Percentiles rank a stretch among this genome's conserved stretches.
These are phyloP conservation scores for Hypoxylon sp. DNA, from an alignment of 2,329 filamentous ascomycete genomes.

Conservation along the genomic window DNA sequence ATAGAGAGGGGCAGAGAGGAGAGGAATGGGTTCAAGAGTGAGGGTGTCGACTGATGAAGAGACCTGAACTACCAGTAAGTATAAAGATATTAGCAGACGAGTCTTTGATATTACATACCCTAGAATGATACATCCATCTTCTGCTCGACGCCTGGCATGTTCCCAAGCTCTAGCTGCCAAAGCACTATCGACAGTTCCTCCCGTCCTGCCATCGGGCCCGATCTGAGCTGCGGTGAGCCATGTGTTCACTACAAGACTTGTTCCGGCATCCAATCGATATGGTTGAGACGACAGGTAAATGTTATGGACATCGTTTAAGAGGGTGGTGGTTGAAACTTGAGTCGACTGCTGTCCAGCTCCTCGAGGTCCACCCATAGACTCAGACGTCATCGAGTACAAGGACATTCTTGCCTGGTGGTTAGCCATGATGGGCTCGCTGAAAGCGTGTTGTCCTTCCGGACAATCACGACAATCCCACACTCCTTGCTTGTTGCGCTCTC, in stretches of 20 bases:
- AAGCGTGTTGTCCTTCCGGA: conserved; percentile 52
- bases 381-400: conserved; percentile 73
- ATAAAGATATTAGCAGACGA: conserved; percentile 10
- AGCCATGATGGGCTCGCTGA: conserved; percentile 58
- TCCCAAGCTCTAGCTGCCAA: conserved; percentile 90
- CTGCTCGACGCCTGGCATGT: conserved; percentile 90
- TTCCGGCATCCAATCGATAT: conserved; percentile 88
- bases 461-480: conserved; percentile 47
- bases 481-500: no score
- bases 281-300: conserved; percentile 83
- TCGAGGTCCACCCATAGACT: conserved; percentile 66
- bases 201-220: conserved; percentile 72
- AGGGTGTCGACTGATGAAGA: conserved; percentile 87
- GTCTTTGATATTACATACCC: conserved; percentile 67
- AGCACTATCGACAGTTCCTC: conserved; percentile 81
- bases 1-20: conserved; percentile 81
- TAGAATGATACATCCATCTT: conserved; percentile 92
- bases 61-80: conserved; percentile 64
- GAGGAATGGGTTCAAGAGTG: conserved; percentile 82
- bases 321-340: conserved; percentile 90
- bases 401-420: conserved; percentile 65
- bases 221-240: conserved; percentile 84
- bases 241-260: conserved; percentile 92
- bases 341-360: conserved; percentile 72
- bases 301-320: conserved; percentile 91